Base-by-base conservation (phyloP, 2,329 filamentous ascomycete species). In the Sarocladium oryzae region DNA sequence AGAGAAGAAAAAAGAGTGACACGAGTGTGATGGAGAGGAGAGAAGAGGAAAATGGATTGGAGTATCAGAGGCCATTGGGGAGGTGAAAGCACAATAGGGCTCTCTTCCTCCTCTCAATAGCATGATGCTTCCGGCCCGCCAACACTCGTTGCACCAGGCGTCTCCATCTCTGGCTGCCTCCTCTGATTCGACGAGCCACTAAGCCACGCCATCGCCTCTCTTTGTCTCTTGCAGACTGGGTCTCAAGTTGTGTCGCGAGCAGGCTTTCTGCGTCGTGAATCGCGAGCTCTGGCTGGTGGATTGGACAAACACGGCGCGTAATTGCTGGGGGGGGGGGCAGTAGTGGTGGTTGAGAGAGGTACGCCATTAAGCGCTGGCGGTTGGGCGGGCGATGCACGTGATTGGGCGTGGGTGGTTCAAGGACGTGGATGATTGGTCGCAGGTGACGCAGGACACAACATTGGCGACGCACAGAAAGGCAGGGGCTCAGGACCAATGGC, bases 211-310 rank as follows among this genome's bases (percentile, higher is more conserved):
- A 33, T 41, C 8, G 8, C n/a, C n/a, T 23, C 20, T 6, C 28
- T 15, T 26, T 15, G 4, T 13, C 20, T 16, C 5, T 20, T 48
- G 28, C 43, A 48, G 33, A 33, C 24, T 33, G 43, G 43, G 43
- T 48, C 28, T 21, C 28, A n/a, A 26, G 6, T 26, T 21, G 5
- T 20, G 43, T 48, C 43, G 26, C 43, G 21, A 20, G 4, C 32
- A 32, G 36, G 40, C 28, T 26, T 6, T n/a, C n/a, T 48, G 43
- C 33, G 21, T 48, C 15, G n/a, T 18, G 43, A 21, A 48, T 33
- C 26, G 43, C 28, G 43, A 48, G 26, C 43, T 48, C 43, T 48
- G 43, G 43, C 43, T 48, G 43, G 43, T 48, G 43, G 43, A 48
- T n/a, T 30, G 24, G 16, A 33, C 16, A 20, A n/a, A n/a, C 24